Base-by-base conservation (phyloP, 495 filamentous ascomycete genomes). In the Thermochaetoides thermophila region DNA sequence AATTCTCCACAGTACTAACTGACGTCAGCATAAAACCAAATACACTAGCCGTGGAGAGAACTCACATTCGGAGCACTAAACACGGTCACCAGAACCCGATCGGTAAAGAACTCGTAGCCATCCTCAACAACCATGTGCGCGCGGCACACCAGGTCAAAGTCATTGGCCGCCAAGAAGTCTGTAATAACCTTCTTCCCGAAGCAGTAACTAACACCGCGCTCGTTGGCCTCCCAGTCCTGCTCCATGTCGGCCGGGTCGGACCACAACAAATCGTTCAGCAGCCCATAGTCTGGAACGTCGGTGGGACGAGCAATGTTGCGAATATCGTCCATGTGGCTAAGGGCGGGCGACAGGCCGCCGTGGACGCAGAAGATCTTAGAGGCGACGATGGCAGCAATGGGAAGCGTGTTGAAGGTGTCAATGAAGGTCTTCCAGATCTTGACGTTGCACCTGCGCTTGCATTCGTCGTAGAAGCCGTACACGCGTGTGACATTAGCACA, bases 111-210 rank as follows among this genome's bases (percentile, higher is more conserved):
- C 46, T 99, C 89, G 60, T 99, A 99, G 10, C 89, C 89, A 59
- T 99, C 89, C 52, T 99, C 89, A 12, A 99, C 89, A 31, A 99
- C 89, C 89, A 99, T 99, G 63, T 99, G 89, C 31, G 89, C 89
- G 31, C 89, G 72, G 53, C 91, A 96, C 20, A 99, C 86, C 22
- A 99, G 59, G 56, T 99, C 89, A 52, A 99, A 99, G 49, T 99
- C 89, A 52, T 96, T 87, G 22, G 76, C 72, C 33, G 84, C 79
- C 43, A 99, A 64, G 56, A 99, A 99, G 43, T 94, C 83, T 60
- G 86, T 84, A 38, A 99, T 99, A 31, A 99, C 86, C 49, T 91
- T 91, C 63, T 95, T 96, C 5, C 86, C 86, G 49, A 99, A 99
- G 49, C 87, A 96, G 55, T 95, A 99, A 53, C 91, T 96, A 18